Percentiles rank a stretch among this genome's conserved stretches.
phyloP scores from a whole-genome alignment of 768 basidiomycete genomes.

The Pulveroboletus frians region DNA sequence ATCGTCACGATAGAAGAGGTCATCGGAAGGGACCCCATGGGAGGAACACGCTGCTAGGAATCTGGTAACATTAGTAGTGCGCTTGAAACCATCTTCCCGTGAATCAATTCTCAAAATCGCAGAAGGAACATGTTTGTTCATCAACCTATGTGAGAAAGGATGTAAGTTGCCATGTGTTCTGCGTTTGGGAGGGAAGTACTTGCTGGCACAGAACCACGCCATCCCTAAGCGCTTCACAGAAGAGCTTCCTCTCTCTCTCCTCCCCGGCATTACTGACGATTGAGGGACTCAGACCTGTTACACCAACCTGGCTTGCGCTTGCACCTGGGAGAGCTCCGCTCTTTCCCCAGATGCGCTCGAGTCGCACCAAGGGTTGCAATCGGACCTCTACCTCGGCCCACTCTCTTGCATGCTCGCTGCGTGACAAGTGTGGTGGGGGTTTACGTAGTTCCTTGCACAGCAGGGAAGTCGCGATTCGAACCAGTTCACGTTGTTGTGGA shows the following conservation, averaged over 20 bases:
- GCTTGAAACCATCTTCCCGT: constrained; percentile 60
- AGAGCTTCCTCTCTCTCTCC: constrained; percentile 69
- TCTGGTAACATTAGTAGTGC: constrained; percentile 67
- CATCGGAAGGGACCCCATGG: constrained; percentile 57
- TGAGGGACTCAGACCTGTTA: constrained; percentile 27
- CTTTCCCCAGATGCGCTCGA: constrained; percentile 76
- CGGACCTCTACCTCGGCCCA: constrained; percentile 76
- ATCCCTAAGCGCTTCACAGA: constrained; percentile 73
- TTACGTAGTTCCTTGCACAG: constrained; percentile 63
- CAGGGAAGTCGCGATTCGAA: constrained; percentile 58
- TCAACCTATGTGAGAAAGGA: constrained; percentile 43
- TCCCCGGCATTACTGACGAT: constrained; percentile 52
- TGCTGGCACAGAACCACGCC: constrained; percentile 89
- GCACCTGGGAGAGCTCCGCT: constrained; percentile 42
- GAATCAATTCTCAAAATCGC: constrained; percentile 58
- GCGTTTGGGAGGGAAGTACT: constrained; percentile 33
- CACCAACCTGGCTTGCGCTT: constrained; percentile 38
- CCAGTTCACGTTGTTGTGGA: constrained; percentile 60
- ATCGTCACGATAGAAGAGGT: constrained; percentile 65
- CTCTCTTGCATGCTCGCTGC: constrained; percentile 48
- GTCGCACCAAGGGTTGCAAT: constrained; percentile 51
- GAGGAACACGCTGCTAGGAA: constrained; percentile 73
- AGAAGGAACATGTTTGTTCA: constrained; percentile 70
- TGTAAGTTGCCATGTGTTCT: constrained; percentile 1
- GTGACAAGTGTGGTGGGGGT: constrained; percentile 52